Conservation (phyloP, 1,284 basidiomycete species). For the Marasmius fiardii region DNA sequence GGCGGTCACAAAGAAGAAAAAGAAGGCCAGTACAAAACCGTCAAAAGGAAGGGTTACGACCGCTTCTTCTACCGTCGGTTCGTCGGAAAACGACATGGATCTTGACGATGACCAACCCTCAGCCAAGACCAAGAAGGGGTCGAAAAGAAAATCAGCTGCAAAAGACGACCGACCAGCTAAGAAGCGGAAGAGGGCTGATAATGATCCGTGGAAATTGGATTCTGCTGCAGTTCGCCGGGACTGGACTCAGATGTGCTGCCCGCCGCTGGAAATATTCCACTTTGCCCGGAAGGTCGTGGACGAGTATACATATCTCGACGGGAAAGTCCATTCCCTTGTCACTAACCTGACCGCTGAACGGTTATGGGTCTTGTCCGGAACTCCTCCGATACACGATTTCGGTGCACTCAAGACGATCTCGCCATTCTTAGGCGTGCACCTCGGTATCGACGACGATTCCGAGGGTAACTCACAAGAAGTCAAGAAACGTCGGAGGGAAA, state of each 20-base stretch:
- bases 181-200: conserved; percentile 63
- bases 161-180: conserved; percentile 51
- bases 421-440: conserved; percentile 80
- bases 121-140: conserved; percentile 35
- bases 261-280: conserved; percentile 90
- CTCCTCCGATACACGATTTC: conserved; percentile 91
- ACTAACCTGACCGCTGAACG: conserved; percentile 76
- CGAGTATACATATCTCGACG: conserved; percentile 92
- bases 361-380: conserved; percentile 95
- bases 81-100: conserved; percentile 47
- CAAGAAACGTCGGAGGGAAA: conserved; percentile 79
- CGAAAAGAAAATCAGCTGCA: conserved; percentile 45
- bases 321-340: conserved; percentile 76
- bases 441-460: conserved; percentile 87
- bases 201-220: conserved; percentile 80
- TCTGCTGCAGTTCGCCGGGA: conserved; percentile 63
- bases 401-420: conserved; percentile 89
- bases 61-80: conserved; percentile 20
- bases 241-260: conserved; percentile 77
- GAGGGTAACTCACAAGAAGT: conserved; percentile 75
- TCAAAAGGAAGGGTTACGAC: conserved; percentile 3
- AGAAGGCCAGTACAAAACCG: conserved; percentile 9
- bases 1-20: conserved; percentile 23
- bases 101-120: conserved; percentile 49
- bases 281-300: conserved; percentile 89